A percentile compares a stretch with the other conserved stretches of the same genome.
Conservation (phyloP, 345 rosid genomes). For the Linum tenue region DNA sequence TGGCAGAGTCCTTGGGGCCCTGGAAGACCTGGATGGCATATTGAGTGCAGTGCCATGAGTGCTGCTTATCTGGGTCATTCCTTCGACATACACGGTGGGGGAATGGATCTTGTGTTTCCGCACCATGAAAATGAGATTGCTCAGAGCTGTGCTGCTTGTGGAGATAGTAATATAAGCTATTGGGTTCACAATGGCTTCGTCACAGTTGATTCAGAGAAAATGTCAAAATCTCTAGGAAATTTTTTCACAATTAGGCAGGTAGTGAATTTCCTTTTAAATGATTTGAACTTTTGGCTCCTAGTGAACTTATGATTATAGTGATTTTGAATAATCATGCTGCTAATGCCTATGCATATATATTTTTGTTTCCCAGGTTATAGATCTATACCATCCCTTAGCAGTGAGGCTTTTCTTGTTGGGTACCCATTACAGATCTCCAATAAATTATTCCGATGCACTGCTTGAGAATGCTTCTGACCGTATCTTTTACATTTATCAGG, state of each 20-base stretch:
- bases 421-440: constrained; percentile 89
- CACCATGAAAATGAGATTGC: constrained; percentile 99
- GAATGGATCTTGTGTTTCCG: constrained; percentile 97
- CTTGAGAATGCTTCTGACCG: constrained; percentile 97
- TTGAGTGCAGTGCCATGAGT: constrained; percentile 95
- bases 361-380: constrained; percentile 46
- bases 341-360: constrained; percentile 1
- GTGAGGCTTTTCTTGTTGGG: constrained; percentile 79
- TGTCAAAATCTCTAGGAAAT: constrained; percentile 96
- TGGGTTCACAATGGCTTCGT: constrained; percentile 98
- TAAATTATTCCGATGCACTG: constrained; percentile 69
- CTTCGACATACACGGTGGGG: constrained; percentile 96
- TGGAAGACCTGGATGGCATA: constrained; percentile 99
- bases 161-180: constrained; percentile 58
- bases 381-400: constrained; percentile 80
- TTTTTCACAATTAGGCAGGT: constrained; percentile 96
- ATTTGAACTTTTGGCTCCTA: neutral
- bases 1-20: constrained; percentile 99
- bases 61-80: constrained; percentile 76
- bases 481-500: constrained; percentile 87
- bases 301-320: neutral
- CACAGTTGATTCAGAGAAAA: constrained; percentile 86
- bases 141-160: constrained; percentile 93
- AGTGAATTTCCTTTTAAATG: constrained; percentile 7
- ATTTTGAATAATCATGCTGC: neutral